Conservation (phyloP, 345 rosid genomes). For the Dovyalis caffra region DNA sequence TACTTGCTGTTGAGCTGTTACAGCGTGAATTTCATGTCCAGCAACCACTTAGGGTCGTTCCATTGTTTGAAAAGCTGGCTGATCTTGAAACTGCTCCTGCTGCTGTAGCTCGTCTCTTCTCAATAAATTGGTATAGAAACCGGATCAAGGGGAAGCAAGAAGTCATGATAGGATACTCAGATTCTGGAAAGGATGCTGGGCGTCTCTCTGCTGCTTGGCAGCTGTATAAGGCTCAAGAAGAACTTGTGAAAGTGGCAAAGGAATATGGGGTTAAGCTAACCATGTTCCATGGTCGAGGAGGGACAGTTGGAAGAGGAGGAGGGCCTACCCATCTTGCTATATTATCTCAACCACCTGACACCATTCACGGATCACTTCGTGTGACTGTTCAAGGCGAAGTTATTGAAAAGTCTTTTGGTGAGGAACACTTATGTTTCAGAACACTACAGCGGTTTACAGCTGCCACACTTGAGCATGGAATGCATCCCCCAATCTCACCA, state of each 20-base stretch:
- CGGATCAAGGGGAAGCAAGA: slow-evolving; percentile 90
- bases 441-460: slow-evolving; percentile 97
- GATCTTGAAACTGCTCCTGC: slow-evolving; percentile 98
- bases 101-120: slow-evolving; percentile 84
- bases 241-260: slow-evolving; percentile 85
- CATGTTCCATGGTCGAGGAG: slow-evolving; percentile 99
- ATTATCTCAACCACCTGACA: slow-evolving; percentile 96
- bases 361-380: slow-evolving; percentile 88
- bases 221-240: slow-evolving; percentile 93
- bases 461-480: slow-evolving; percentile 98
- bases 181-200: slow-evolving; percentile 97
- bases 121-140: slow-evolving; percentile 86
- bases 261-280: slow-evolving; percentile 81
- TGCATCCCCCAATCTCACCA: slow-evolving; percentile 91
- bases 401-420: slow-evolving; percentile 95
- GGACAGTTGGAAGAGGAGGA: slow-evolving; percentile 96
- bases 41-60: slow-evolving; percentile 86
- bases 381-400: slow-evolving; percentile 96
- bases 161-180: slow-evolving; percentile 98
- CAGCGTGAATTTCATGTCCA: slow-evolving; percentile 90
- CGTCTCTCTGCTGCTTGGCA: slow-evolving; percentile 99
- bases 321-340: slow-evolving; percentile 99
- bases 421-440: slow-evolving; percentile 93
- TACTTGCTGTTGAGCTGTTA: slow-evolving; percentile 61
- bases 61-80: slow-evolving; percentile 93